Percentiles rank a stretch among this genome's conserved stretches.
phyloP scores from a whole-genome alignment of 768 basidiomycete genomes.

The Gautieria morchelliformis region DNA sequence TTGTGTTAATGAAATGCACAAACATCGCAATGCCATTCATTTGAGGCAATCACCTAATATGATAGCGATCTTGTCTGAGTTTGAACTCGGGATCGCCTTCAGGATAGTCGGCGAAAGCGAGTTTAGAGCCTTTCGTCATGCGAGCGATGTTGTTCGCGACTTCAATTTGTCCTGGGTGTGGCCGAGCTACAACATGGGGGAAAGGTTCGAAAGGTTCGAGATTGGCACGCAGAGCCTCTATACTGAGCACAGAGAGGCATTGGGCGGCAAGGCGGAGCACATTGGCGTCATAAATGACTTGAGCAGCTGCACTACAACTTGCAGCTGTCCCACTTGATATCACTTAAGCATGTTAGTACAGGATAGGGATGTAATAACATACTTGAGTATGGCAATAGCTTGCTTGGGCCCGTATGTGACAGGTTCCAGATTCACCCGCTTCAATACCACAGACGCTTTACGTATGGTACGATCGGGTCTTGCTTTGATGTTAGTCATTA shows the following conservation, averaged over 20 bases:
- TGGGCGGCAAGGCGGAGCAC: constrained; percentile 13
- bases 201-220: constrained; percentile 18
- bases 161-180: constrained; percentile 21
- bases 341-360: no score
- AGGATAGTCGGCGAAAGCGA: constrained; percentile 14
- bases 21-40: no score
- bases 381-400: constrained; percentile 18
- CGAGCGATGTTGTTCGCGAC: constrained; percentile 16
- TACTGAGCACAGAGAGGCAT: constrained; percentile 16
- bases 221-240: constrained; percentile 20
- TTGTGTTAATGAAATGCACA: not conserved
- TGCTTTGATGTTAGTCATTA: not conserved
- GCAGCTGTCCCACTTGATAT: constrained; percentile 11
- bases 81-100: constrained; percentile 14
- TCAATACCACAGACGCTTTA: constrained; percentile 13
- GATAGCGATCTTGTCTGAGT: constrained; percentile 21
- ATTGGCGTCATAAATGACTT: constrained; percentile 17
- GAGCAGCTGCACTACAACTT: constrained; percentile 13
- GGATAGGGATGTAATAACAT: not conserved
- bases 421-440: constrained; percentile 12
- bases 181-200: constrained; percentile 19
- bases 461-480: not conserved
- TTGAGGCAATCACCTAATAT: not conserved
- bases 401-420: constrained; percentile 18
- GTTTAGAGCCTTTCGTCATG: constrained; percentile 7